These are phyloP conservation scores for Allium fistulosum DNA, from an alignment of 106 monocot genomes.

Conservation along the genomic window DNA sequence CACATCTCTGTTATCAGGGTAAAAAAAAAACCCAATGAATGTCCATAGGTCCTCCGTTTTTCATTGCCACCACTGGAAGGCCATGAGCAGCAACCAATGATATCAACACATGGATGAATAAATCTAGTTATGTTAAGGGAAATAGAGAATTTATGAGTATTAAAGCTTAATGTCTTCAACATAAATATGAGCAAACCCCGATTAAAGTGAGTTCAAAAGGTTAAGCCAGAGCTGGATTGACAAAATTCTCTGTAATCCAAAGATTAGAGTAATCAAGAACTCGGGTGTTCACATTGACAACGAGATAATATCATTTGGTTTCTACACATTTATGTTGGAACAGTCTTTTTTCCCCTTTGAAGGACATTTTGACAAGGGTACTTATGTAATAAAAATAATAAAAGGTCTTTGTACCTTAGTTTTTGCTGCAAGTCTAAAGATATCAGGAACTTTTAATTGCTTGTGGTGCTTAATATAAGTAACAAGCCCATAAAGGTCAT, in stretches of 20 bases:
- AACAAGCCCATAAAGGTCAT: conserved; percentile 87
- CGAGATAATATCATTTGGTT: not conserved
- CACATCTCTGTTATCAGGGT: conserved; percentile 35
- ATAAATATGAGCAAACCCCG: conserved; percentile 33
- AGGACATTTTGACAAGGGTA: not conserved
- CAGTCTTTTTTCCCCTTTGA: not conserved
- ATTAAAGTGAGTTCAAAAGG: conserved; percentile 88
- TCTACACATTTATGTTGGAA: no score
- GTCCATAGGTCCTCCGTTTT: conserved; percentile 95
- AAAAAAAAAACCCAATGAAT: conserved; percentile 53
- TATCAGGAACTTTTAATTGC: conserved; percentile 82
- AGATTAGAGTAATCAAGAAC: not conserved
- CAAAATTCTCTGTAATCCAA: conserved; percentile 60
- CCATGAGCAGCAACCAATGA: conserved; percentile 90
- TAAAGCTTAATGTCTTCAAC: not conserved
- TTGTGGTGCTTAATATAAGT: conserved; percentile 90
- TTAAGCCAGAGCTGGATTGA: conserved; percentile 93
- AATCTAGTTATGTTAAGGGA: not conserved
- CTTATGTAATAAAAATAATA: not conserved
- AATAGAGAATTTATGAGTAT: not conserved
- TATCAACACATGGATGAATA: not conserved
- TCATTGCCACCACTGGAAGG: conserved; percentile 91
- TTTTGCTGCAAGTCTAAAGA: conserved; percentile 83
- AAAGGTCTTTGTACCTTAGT: conserved; percentile 43
- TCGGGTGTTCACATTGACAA: not conserved